Base-by-base conservation (phyloP, 495 filamentous ascomycete species). In the Penicillium maclennaniae region DNA sequence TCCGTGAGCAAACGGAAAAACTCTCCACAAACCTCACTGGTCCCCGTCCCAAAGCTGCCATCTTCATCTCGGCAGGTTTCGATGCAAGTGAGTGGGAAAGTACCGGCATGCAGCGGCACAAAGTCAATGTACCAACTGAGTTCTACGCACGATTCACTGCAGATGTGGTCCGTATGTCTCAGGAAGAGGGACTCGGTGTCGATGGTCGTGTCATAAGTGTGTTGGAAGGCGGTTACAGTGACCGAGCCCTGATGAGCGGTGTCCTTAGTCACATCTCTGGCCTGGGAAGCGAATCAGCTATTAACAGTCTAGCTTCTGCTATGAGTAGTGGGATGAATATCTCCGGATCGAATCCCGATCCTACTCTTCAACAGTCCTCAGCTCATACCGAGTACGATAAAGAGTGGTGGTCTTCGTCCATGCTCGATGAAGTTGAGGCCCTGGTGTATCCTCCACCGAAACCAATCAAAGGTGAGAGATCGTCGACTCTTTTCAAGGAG, bases 71-170 rank as follows among this genome's bases (percentile, higher is more conserved):
- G 28, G 92, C 93, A 1, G 93, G 93, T 0, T 98, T 98, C 59
- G 93, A 98, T 73, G 95, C 93, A 5, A 96, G 91, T 61, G 89
- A 97, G 63, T 92, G 88, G 83, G 93, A 98, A 67, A 80, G 83
- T n/a, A 66, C 76, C 4, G 89, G 87, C 1, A 97, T 98, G 95
- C 93, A 97, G 64, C 77, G 93, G 45, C 93, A 98, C 69, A 83
- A 85, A 46, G 89, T 95, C 51, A 93, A 96, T 69, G 92, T 98
- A 7, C 93, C 95, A 0, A 97, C 92, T 7, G 91, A 91, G 27
- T 98, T 98, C 66, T 98, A 97, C 68, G 92, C 95, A 44, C 80
- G 85, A 3, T 86, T 98, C 53, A 92, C 93, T 0, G 79, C 81
- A 5, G 93, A 98, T 60, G 80, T 96, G 4, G 86, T 92, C 14